These are phyloP conservation scores for Termitomyces sp. DNA, from an alignment of 768 basidiomycete species.

Conservation along the genomic window DNA sequence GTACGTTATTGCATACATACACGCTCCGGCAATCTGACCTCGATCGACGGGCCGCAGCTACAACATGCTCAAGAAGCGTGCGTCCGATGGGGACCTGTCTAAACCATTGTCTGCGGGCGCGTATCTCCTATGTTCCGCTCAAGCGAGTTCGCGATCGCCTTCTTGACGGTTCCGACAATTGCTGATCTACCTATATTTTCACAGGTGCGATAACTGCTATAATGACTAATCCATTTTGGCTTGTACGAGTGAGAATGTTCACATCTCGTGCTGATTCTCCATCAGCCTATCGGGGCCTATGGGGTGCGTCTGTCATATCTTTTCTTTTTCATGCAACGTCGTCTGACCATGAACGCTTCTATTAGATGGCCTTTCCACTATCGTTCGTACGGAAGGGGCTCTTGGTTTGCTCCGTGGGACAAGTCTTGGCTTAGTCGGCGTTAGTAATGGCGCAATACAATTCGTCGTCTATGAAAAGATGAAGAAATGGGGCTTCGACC, in stretches of 20 bases:
- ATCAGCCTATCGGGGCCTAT: slow-evolving; percentile 73
- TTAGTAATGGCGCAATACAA: slow-evolving; percentile 92
- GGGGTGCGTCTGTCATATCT: slow-evolving; percentile 46
- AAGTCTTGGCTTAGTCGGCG: slow-evolving; percentile 83
- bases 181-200: slow-evolving; percentile 13
- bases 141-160: slow-evolving; percentile 80
- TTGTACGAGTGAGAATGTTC: slow-evolving; percentile 96
- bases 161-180: slow-evolving; percentile 6
- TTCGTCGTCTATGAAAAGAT: slow-evolving; percentile 97
- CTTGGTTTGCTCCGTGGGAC: slow-evolving; percentile 86
- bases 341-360: neutral
- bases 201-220: slow-evolving; percentile 90
- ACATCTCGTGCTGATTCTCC: slow-evolving; percentile 69
- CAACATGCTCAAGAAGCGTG: slow-evolving; percentile 86
- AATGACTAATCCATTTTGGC: slow-evolving; percentile 97
- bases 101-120: slow-evolving; percentile 69
- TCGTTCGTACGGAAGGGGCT: slow-evolving; percentile 71
- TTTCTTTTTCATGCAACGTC: neutral
- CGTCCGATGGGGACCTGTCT: slow-evolving; percentile 61
- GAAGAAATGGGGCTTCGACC: slow-evolving; percentile 85
- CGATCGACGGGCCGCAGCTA: slow-evolving; percentile 51
- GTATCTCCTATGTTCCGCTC: slow-evolving; percentile 86
- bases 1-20: slow-evolving; percentile 49
- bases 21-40: slow-evolving; percentile 1
- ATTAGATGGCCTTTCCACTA: slow-evolving; percentile 63